A percentile compares a stretch with the other conserved stretches of the same genome.
Evolutionary conservation across 805 yeast species (phyloP).

Genomic region (Brettanomyces bruxellensis): DNA sequence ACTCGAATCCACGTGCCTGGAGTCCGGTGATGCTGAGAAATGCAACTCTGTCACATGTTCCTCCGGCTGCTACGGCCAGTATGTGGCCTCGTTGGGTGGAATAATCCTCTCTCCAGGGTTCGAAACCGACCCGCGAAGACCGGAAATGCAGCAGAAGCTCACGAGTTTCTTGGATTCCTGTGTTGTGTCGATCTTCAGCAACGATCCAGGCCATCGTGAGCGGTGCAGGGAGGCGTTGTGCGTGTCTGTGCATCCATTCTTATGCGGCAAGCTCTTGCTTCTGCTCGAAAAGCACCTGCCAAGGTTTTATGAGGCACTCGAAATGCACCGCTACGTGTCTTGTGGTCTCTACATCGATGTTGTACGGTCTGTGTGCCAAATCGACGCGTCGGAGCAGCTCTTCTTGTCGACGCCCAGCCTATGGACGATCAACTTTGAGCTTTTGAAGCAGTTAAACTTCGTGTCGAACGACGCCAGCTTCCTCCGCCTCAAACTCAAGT

Average conservation of each 20-base stretch:
- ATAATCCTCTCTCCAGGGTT: conserved; percentile 34
- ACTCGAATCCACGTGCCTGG: conserved; percentile 9
- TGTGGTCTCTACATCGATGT: conserved; percentile 23
- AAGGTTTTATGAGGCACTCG: conserved; percentile 17
- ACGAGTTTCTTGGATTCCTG: conserved; percentile 15
- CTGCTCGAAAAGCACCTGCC: conserved; percentile 13
- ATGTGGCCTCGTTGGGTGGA: conserved; percentile 64
- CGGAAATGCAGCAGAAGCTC: conserved; percentile 20
- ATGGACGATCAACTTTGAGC: conserved; percentile 18
- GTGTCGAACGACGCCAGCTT: conserved; percentile 7
- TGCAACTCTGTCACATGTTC: neutral
- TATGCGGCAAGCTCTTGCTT: conserved; percentile 17
- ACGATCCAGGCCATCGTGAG: conserved; percentile 40
- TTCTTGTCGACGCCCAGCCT: conserved; percentile 19
- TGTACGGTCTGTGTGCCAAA: conserved; percentile 18
- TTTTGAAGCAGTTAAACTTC: conserved; percentile 15
- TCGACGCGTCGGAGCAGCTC: conserved; percentile 12
- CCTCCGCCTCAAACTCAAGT: conserved; percentile 21
- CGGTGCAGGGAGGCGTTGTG: conserved; percentile 62
- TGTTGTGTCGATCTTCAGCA: conserved; percentile 16
- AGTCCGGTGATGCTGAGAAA: neutral
- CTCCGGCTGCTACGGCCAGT: conserved; percentile 52
- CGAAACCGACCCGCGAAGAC: conserved; percentile 17
- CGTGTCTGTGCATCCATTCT: conserved; percentile 36
- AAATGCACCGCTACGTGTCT: conserved; percentile 14